Base-by-base conservation (phyloP, 176 grass and related monocot species). In the Avena insularis region DNA sequence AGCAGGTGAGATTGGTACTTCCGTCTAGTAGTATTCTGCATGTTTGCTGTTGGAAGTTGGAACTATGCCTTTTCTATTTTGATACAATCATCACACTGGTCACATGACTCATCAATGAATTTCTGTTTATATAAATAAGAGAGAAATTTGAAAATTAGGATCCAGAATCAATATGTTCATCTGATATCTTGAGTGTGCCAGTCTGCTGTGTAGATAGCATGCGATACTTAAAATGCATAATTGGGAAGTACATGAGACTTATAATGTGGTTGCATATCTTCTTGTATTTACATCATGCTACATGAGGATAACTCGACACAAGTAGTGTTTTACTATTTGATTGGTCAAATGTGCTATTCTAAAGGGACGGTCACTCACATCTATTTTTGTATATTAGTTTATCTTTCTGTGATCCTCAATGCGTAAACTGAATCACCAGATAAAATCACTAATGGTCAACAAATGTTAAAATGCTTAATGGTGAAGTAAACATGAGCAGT, bases 1-100 rank as follows among this genome's bases (percentile, higher is more conserved):
- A 80, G 55, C 82, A 85, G 87, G 87, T 89, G 56, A 80, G 46
- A 54, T 25, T 15, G 16, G 8, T 25, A 40, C 81, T 78, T 10
- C 21, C 9, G 27, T 87, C 58, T 16, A 75, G 57, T 82, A 48
- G 57, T 87, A 15, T 20, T 74, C 67, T 31, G 14, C 71, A 82
- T 6, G 72, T 47, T 11, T 31, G 31, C 31, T 47, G 50, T 61
- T 16, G 10, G 31, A 71, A 71, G 31, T 36, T 12, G 55, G 82
- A 68, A 47, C 51, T 75, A 48, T 60, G 56, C 43, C 9, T 14
- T 62, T 17, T 58, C 12, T 71, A 14, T 65, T 56, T 3, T 3
- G 38, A 74, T 27, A 48, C 15, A 35, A 7, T 50, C 25, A 21
- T 62, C 25, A 49, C 4, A 35, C 57, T 84, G 48, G 82, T 35